These are phyloP conservation scores for Cantharellus cinnabarinus DNA, from an alignment of 768 basidiomycete species.

Conservation along the genomic window DNA sequence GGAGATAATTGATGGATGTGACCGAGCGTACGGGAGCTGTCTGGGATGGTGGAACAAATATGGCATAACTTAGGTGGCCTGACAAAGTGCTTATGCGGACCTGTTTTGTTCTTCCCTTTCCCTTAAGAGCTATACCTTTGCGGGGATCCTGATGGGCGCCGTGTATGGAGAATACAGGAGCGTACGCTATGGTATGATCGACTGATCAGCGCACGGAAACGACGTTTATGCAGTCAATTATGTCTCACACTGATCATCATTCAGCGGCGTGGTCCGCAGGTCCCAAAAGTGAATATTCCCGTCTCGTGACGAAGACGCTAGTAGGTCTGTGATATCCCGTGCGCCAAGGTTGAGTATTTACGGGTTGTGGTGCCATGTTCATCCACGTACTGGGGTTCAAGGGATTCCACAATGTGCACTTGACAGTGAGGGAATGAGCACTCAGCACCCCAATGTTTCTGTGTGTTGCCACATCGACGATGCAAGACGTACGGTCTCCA, in stretches of 20 bases:
- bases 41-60: too few species aligned
- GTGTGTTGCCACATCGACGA: constrained; percentile 2
- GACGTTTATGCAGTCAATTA: background rate
- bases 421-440: constrained; percentile 3
- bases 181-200: background rate
- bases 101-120: too few species aligned
- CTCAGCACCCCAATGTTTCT: background rate
- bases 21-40: background rate
- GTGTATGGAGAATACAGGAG: constrained; percentile 1
- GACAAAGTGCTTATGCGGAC: too few species aligned
- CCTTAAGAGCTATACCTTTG: too few species aligned
- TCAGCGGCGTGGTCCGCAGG: background rate
- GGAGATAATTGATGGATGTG: background rate
- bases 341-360: background rate
- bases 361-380: background rate
- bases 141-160: background rate
- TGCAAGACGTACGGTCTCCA: constrained; percentile 2
- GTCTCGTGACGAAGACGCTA: constrained; percentile 3
- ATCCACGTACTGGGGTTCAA: constrained; percentile 4
- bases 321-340: background rate
- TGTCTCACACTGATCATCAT: background rate
- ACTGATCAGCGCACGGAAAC: background rate
- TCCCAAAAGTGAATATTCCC: constrained; percentile 7
- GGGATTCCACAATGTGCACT: constrained; percentile 6
- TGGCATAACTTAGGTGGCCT: too few species aligned